Evolutionary conservation across 192 early-diverging fungal genomes (phyloP).

Genomic region (Backusella parvicylindrica): DNA sequence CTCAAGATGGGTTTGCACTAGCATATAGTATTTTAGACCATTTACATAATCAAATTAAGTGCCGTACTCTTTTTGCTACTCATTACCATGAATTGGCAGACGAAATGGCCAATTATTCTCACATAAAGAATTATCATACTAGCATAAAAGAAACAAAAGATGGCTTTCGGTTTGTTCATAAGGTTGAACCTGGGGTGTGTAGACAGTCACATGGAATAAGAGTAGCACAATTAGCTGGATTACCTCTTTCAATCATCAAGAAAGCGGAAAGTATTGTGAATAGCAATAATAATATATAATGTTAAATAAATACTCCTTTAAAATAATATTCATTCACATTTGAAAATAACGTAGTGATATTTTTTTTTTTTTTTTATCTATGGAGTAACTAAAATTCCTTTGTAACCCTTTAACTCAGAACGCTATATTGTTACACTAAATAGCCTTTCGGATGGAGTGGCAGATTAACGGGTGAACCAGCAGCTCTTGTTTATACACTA

Average conservation of each 20-base stretch:
- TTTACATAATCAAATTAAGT: conserved; percentile 53
- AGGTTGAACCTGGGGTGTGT: conserved; percentile 20
- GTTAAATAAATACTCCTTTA: not conserved
- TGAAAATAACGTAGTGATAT: not conserved
- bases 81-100: conserved; percentile 76
- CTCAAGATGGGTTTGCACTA: conserved; percentile 68
- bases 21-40: conserved; percentile 67
- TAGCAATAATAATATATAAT: not conserved
- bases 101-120: not conserved
- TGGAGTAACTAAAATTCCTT: not conserved
- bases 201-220: conserved; percentile 29
- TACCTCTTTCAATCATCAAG: not conserved
- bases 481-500: not conserved
- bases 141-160: conserved; percentile 18
- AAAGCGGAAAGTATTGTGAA: not conserved
- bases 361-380: not conserved
- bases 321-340: not conserved
- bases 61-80: conserved; percentile 73
- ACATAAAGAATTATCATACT: conserved; percentile 14
- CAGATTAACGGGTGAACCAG: conserved; percentile 2
- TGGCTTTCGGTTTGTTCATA: conserved; percentile 23
- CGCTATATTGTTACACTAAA: not conserved
- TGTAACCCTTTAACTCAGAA: not conserved
- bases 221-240: conserved; percentile 25
- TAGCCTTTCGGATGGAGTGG: not conserved